Evolutionary conservation across 2,329 filamentous ascomycete genomes (phyloP).

Genomic region (Escovopsis sp.): DNA sequence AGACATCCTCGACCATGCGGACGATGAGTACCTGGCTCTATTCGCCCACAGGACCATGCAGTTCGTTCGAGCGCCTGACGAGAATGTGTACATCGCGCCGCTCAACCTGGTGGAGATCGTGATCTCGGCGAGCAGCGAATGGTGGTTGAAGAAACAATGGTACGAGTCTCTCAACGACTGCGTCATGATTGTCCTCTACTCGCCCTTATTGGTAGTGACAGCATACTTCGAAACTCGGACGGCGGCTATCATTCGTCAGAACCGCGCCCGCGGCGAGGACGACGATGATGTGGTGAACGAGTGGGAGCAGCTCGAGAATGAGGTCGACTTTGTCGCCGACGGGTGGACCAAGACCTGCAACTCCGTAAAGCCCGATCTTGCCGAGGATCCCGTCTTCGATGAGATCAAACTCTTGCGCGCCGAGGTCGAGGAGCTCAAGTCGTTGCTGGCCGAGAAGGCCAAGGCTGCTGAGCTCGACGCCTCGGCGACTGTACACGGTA

Average conservation of each 20-base stretch:
- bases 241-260: slow-evolving; percentile 52
- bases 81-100: slow-evolving; percentile 94
- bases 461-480: slow-evolving; percentile 9
- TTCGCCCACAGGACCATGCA: slow-evolving; percentile 93
- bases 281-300: slow-evolving; percentile 84
- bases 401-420: slow-evolving; percentile 46
- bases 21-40: slow-evolving; percentile 88
- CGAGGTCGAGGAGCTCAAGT: slow-evolving; percentile 43
- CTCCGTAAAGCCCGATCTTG: slow-evolving; percentile 64
- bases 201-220: slow-evolving; percentile 64
- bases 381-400: slow-evolving; percentile 58
- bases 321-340: slow-evolving; percentile 66
- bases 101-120: slow-evolving; percentile 90
- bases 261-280: slow-evolving; percentile 65
- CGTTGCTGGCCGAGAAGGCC: slow-evolving; percentile 23
- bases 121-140: slow-evolving; percentile 67
- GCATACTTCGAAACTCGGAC: slow-evolving; percentile 54
- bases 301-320: slow-evolving; percentile 69
- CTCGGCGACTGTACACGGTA: slow-evolving; percentile 2
- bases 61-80: slow-evolving; percentile 89
- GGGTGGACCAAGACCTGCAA: slow-evolving; percentile 75
- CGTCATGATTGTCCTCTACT: slow-evolving; percentile 78
- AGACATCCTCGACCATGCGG: slow-evolving; percentile 83
- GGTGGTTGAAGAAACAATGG: slow-evolving; percentile 66
- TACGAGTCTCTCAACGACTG: slow-evolving; percentile 79